Percentiles rank a stretch among this genome's conserved stretches.
These are phyloP conservation scores for Zygoascus flipseniorum DNA, from an alignment of 805 yeast genomes.

Conservation along the genomic window DNA sequence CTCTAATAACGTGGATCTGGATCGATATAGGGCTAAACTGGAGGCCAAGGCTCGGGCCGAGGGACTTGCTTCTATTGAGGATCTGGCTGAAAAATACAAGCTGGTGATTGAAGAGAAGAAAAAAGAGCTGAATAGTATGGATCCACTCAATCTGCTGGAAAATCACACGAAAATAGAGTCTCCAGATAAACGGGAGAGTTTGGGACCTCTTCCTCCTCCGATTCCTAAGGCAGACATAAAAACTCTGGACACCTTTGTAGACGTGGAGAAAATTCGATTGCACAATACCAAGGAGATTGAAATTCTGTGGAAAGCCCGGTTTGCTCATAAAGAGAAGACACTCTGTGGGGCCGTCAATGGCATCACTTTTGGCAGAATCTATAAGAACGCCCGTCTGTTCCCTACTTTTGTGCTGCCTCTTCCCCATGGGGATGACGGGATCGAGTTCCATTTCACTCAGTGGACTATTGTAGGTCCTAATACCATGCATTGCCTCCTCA, in stretches of 20 bases:
- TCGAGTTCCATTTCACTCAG: constrained; percentile 85
- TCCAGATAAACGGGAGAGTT: constrained; percentile 11
- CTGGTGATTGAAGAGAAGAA: constrained; percentile 51
- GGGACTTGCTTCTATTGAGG: constrained; percentile 44
- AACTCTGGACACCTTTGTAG: constrained; percentile 62
- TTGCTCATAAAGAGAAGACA: constrained; percentile 48
- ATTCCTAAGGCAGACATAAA: constrained; percentile 41
- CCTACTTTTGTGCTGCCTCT: constrained; percentile 88
- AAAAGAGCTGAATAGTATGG: constrained; percentile 49
- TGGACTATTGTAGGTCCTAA: constrained; percentile 74
- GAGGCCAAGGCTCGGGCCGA: constrained; percentile 31
- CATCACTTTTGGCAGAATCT: constrained; percentile 54
- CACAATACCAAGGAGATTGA: constrained; percentile 61
- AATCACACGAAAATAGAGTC: constrained; percentile 14
- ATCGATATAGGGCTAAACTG: constrained; percentile 35
- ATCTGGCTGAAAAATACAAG: constrained; percentile 53
- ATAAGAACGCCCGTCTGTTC: constrained; percentile 55
- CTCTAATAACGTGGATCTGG: constrained; percentile 9
- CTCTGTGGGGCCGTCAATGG: constrained; percentile 57
- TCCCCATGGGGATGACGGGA: constrained; percentile 43
- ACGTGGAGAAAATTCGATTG: constrained; percentile 51
- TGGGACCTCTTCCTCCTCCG: constrained; percentile 22
- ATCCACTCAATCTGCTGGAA: constrained; percentile 45
- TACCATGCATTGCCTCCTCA: constrained; percentile 82
- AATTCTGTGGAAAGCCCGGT: constrained; percentile 82